These are phyloP conservation scores for Rhazya stricta DNA, from an alignment of 257 asterid genomes.

Conservation along the genomic window DNA sequence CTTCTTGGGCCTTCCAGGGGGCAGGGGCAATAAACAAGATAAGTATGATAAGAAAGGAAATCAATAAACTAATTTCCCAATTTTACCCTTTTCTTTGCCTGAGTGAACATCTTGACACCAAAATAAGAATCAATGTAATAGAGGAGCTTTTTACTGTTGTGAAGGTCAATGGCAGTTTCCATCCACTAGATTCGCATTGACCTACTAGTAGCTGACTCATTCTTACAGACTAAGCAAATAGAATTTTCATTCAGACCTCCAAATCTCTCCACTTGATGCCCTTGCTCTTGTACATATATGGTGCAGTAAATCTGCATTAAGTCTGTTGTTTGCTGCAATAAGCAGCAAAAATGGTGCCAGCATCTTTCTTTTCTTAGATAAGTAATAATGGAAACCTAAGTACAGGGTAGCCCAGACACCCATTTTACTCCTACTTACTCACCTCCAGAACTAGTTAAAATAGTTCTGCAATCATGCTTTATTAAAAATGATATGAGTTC, in stretches of 20 bases:
- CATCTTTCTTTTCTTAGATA: too few relatives aligned
- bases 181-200: neutral
- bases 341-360: neutral
- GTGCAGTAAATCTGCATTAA: neutral
- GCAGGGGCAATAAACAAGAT: neutral
- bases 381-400: too few relatives aligned
- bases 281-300: neutral
- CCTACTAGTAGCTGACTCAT: neutral
- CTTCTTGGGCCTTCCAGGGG: neutral
- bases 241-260: neutral
- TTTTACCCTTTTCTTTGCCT: neutral
- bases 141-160: neutral
- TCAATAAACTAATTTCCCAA: neutral
- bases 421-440: too few relatives aligned
- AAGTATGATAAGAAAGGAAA: neutral
- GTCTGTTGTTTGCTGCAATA: neutral
- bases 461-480: too few relatives aligned
- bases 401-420: too few relatives aligned
- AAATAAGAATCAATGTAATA: neutral
- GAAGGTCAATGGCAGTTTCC: neutral
- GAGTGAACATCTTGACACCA: neutral
- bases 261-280: neutral
- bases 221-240: neutral
- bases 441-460: too few relatives aligned
- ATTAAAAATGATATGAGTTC: too few relatives aligned